Evolutionary conservation across 176 grass and related monocot species (phyloP).

Genomic region (Musa itinerans): DNA sequence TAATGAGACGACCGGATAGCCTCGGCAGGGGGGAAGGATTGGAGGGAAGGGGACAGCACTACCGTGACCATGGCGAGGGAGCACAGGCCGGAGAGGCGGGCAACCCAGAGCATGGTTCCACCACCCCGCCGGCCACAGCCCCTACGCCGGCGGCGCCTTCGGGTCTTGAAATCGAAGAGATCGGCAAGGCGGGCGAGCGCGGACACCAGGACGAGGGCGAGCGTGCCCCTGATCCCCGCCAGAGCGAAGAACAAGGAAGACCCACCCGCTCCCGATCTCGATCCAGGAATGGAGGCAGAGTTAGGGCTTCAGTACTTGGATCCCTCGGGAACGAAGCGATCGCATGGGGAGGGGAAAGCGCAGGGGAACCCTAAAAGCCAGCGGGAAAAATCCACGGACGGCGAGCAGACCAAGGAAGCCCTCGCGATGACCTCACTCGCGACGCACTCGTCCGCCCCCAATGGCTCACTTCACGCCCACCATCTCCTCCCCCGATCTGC

Average conservation of each 20-base stretch:
- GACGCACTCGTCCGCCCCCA: background rate
- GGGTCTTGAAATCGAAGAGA: conserved; percentile 10
- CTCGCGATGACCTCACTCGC: background rate
- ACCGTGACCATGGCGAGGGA: conserved; percentile 21
- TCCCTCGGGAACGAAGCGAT: background rate
- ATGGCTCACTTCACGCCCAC: too few species aligned
- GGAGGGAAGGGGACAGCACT: conserved; percentile 19
- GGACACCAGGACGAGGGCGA: background rate
- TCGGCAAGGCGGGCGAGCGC: conserved; percentile 7
- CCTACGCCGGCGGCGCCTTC: conserved; percentile 2
- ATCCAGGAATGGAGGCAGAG: background rate
- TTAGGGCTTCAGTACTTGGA: background rate
- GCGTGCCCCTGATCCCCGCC: conserved; percentile 6
- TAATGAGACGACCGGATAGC: conserved; percentile 21
- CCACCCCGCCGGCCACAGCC: background rate
- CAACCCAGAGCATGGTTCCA: conserved; percentile 10
- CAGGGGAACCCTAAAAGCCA: background rate
- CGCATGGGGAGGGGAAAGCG: background rate
- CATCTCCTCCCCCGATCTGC: too few species aligned
- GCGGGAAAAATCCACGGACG: background rate
- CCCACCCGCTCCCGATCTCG: background rate
- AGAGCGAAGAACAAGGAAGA: background rate
- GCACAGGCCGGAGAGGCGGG: conserved; percentile 24
- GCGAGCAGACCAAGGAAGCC: background rate
- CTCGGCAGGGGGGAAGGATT: conserved; percentile 26